phyloP scores from a whole-genome alignment of 371 early-diverging fungal species.

The Mortierella sp. region DNA sequence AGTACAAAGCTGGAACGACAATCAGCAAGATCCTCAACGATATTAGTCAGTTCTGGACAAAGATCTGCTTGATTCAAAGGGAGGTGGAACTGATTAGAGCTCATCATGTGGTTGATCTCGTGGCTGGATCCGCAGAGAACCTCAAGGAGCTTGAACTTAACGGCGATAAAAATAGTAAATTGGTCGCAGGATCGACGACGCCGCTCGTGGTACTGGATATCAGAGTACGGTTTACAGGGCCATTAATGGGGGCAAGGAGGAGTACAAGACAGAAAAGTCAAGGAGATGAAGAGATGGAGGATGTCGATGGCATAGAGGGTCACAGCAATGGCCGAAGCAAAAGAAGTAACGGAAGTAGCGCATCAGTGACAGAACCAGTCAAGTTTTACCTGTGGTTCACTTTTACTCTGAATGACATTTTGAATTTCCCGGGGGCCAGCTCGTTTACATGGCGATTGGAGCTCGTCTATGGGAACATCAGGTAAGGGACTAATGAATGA shows the following conservation, averaged over 20 bases:
- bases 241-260: conserved; percentile 15
- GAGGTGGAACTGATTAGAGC: conserved; percentile 43
- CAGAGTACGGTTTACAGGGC: conserved; percentile 47
- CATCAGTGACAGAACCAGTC: conserved; percentile 28
- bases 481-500: conserved; percentile 8
- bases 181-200: conserved; percentile 32
- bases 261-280: conserved; percentile 1
- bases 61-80: conserved; percentile 32
- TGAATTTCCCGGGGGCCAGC: conserved; percentile 41
- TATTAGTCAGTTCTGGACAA: conserved; percentile 44
- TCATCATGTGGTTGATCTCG: conserved; percentile 50
- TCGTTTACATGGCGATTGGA: conserved; percentile 55
- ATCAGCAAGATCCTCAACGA: conserved; percentile 48
- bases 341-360: background rate
- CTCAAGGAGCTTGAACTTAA: conserved; percentile 42
- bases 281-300: conserved; percentile 4
- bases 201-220: conserved; percentile 53
- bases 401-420: conserved; percentile 45
- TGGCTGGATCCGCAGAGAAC: conserved; percentile 54
- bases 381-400: conserved; percentile 58
- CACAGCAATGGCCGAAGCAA: background rate
- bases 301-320: background rate
- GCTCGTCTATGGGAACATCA: conserved; percentile 46
- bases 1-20: conserved; percentile 40
- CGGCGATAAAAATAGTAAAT: background rate